Conservation (phyloP, 345 rosid genomes). For the Lepidium didymum region DNA sequence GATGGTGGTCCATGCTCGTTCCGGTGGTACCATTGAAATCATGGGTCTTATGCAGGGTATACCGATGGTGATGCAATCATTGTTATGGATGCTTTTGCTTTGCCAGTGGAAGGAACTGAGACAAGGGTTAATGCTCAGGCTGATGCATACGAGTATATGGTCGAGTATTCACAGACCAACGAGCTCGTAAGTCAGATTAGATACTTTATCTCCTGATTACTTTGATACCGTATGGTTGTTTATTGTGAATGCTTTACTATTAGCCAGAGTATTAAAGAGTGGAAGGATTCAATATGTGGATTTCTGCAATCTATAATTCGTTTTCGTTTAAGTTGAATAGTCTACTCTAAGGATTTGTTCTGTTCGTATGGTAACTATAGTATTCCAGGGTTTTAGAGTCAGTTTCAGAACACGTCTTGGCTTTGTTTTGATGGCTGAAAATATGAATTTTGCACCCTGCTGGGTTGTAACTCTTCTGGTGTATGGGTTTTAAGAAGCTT, state of each 20-base stretch:
- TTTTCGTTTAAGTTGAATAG: background rate
- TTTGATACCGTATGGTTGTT: background rate
- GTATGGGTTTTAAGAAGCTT: background rate
- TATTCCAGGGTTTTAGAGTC: background rate
- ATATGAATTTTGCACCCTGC: background rate
- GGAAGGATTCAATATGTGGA: background rate
- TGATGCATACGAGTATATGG: constrained; percentile 99
- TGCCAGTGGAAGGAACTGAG: constrained; percentile 99
- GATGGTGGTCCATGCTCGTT: constrained; percentile 99
- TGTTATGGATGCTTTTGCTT: constrained; percentile 98
- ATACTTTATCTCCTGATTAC: background rate
- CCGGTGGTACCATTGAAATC: constrained; percentile 97
- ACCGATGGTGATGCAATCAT: constrained; percentile 93
- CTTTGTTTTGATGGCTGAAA: background rate
- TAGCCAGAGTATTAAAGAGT: background rate
- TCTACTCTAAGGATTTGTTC: background rate
- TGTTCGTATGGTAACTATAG: background rate
- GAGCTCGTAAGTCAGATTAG: constrained; percentile 49
- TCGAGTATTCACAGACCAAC: constrained; percentile 92
- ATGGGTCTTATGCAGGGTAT: constrained; percentile 99
- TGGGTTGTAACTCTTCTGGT: background rate
- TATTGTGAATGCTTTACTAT: too few relatives aligned
- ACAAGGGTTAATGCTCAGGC: constrained; percentile 97
- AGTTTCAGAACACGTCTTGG: background rate
- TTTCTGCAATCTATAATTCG: background rate